phyloP scores from a whole-genome alignment of 2,329 filamentous ascomycete genomes.

The Drechslera avenae region DNA sequence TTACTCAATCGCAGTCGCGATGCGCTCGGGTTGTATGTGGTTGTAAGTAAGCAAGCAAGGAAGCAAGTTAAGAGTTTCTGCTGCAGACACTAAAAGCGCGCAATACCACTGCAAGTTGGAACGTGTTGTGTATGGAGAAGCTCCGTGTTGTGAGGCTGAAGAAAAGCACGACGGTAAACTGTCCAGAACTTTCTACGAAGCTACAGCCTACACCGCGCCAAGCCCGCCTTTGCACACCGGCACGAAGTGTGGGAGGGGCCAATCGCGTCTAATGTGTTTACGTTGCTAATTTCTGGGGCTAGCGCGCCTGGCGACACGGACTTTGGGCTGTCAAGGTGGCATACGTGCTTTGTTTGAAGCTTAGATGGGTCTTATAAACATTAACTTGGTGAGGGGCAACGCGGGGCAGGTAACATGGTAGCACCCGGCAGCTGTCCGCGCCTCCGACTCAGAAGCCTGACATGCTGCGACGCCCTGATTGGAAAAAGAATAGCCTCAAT shows the following conservation, averaged over 20 bases:
- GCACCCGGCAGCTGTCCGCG: no score
- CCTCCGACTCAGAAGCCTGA: no score
- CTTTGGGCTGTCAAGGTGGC: not conserved
- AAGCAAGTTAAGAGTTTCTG: not conserved
- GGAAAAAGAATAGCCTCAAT: no score
- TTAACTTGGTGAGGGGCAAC: slow-evolving; percentile 31
- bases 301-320: not conserved
- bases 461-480: no score
- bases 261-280: not conserved
- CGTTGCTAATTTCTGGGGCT: not conserved
- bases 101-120: no score
- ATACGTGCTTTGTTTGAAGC: not conserved
- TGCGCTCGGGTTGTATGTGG: not conserved
- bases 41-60: not conserved
- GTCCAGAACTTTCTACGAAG: slow-evolving; percentile 45
- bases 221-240: slow-evolving; percentile 21
- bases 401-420: slow-evolving; percentile 25
- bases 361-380: slow-evolving; percentile 16
- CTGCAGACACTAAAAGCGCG: no score
- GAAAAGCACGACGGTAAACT: slow-evolving; percentile 28
- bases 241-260: not conserved
- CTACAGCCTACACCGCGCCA: slow-evolving; percentile 30
- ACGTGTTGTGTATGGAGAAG: no score
- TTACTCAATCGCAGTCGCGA: slow-evolving; percentile 13
- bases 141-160: slow-evolving; percentile 24